A percentile compares a stretch with the other conserved stretches of the same genome.
Evolutionary conservation across 352 stramenopile species (phyloP).

Genomic region (Phytophthora palmivora): DNA sequence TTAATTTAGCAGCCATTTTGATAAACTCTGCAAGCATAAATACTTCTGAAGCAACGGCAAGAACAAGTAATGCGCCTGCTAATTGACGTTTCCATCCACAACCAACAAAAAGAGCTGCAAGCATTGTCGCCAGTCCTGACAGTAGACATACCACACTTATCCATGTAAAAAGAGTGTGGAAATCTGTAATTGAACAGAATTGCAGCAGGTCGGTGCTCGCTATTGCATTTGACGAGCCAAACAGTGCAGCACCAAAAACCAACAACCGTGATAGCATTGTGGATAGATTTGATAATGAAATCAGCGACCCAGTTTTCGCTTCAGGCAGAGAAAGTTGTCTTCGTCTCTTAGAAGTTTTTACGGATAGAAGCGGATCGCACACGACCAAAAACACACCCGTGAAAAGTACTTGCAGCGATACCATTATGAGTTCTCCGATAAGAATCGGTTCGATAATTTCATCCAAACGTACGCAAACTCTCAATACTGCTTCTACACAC

Average conservation of each 20-base stretch:
- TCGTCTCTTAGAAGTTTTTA: conserved; percentile 17
- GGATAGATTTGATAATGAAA: not conserved
- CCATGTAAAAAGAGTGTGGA: conserved; percentile 36
- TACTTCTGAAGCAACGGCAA: conserved; percentile 20
- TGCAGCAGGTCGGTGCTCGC: conserved; percentile 33
- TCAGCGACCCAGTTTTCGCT: not conserved
- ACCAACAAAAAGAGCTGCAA: conserved; percentile 23
- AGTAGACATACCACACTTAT: conserved; percentile 33
- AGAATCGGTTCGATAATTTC: conserved; percentile 16
- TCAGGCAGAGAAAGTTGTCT: conserved; percentile 12
- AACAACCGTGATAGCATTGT: conserved; percentile 14
- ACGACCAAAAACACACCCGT: conserved; percentile 23
- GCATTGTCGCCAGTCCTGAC: conserved; percentile 33
- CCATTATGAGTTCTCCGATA: conserved; percentile 18
- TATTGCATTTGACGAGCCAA: conserved; percentile 25
- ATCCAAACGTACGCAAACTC: conserved; percentile 8
- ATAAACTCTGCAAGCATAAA: conserved; percentile 29
- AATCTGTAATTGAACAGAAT: conserved; percentile 39
- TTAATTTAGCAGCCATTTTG: conserved; percentile 17
- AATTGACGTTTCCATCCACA: conserved; percentile 29
- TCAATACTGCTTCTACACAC: conserved; percentile 15
- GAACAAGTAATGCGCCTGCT: conserved; percentile 24
- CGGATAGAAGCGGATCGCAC: not conserved
- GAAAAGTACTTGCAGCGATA: conserved; percentile 25
- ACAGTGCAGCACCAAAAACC: conserved; percentile 13